Conservation (phyloP, 257 asterid genomes). For the Solanum gandarillasii region DNA sequence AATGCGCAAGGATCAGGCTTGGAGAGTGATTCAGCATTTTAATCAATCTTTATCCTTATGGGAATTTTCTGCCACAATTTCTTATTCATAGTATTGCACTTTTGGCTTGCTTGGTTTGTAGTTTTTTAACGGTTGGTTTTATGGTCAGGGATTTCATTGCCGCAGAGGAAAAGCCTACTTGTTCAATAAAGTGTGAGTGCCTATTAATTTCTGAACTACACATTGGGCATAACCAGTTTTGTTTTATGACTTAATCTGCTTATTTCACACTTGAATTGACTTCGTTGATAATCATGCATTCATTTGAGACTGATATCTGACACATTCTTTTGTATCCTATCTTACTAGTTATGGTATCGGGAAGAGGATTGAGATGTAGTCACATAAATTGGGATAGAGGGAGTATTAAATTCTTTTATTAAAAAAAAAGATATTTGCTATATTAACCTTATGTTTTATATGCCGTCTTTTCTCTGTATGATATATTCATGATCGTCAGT, state of each 20-base stretch:
- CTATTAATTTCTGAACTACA: background rate
- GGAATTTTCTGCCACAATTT: background rate
- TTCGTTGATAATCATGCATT: background rate
- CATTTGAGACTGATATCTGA: background rate
- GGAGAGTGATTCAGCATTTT: background rate
- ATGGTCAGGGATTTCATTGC: conserved; percentile 58
- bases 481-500: background rate
- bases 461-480: background rate
- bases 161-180: conserved; percentile 85
- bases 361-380: background rate
- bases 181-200: conserved; percentile 61
- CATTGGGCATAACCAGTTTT: background rate
- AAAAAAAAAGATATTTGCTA: background rate
- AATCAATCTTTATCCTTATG: background rate
- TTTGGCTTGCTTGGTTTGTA: background rate
- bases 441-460: background rate
- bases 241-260: background rate
- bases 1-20: background rate
- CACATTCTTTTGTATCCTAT: background rate
- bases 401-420: background rate
- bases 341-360: background rate
- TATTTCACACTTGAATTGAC: background rate
- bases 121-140: background rate
- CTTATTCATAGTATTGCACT: background rate
- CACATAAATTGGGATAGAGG: background rate